Conservation (phyloP, 148 eudicot species). For the Cornus florida region DNA sequence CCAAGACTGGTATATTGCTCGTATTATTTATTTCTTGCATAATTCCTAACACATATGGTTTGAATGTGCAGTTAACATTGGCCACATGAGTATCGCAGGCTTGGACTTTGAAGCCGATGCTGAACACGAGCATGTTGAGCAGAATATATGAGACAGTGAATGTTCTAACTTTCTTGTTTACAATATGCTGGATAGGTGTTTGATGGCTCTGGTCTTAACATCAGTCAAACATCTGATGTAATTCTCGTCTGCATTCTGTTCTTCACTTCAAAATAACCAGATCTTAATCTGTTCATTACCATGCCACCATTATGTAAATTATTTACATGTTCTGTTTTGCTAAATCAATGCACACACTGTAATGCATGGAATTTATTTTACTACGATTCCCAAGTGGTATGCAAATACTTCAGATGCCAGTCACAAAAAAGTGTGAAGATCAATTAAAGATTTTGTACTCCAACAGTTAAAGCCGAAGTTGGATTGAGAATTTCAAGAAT, state of each 20-base stretch:
- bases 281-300: no score
- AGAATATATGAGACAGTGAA: not conserved
- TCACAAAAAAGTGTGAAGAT: no score
- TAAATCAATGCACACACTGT: no score
- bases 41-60: not conserved
- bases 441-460: no score
- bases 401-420: no score
- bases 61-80: slow-evolving; percentile 72
- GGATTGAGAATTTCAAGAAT: no score
- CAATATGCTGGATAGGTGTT: not conserved
- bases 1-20: not conserved
- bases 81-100: slow-evolving; percentile 75
- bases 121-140: slow-evolving; percentile 8
- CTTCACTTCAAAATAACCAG: no score
- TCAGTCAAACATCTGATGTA: not conserved
- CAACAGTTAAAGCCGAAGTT: no score
- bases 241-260: not conserved
- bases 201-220: slow-evolving; percentile 6
- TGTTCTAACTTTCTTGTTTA: not conserved
- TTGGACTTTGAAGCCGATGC: slow-evolving; percentile 54
- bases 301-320: no score
- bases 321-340: no score
- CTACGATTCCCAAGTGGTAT: no score
- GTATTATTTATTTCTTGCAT: not conserved
- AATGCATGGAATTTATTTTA: no score